Evolutionary conservation across 2,329 filamentous ascomycete species (phyloP), one percentile per base, ranked within the genome.

Genomic region (Microdochium paspali): DNA sequence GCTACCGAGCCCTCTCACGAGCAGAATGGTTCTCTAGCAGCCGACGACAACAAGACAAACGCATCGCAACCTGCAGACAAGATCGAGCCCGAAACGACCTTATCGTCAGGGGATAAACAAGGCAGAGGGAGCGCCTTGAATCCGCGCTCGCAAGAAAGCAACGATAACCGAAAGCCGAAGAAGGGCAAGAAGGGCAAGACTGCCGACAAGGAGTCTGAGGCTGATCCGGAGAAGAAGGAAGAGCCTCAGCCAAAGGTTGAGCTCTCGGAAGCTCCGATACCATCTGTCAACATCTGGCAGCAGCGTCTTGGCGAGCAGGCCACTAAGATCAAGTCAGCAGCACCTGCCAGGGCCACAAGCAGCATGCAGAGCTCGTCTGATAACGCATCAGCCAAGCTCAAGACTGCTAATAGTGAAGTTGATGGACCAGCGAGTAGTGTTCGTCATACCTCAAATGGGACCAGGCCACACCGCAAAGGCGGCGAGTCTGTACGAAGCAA

Each of bases 261-360:
- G 57, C 72, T 95, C 39, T 84, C 85, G 44, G 88, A 93, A 51
- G 91, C 91, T 18, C 85, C 89, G 25, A 74, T 87, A 40, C 93
- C 93, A 1, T 66, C 80, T 2, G 85, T 96, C 49, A 98, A 98
- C 64, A 72, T 90, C 52, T 98, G 93, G 91, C 78, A 83, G 52
- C 81, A 90, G 66, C 80, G 90, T 48, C 84, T 77, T 56, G 84
- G 89, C 58, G 82, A 81, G 44, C 68, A 74, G 42, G 70, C 75
- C 52, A 71, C 77, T 32, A 83, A 80, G 62, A 61, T 64, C 23
- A 76, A 73, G 57, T 50, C 61, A 6, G 47, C 58, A 13, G 43
- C 61, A 32, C 50, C 55, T 3, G 13, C 56, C 1, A 20, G 31
- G 10, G 21, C 31, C 15, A 24, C 26, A 24, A 24, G 21, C 15